These are phyloP conservation scores for Cymbopogon citratus DNA, from an alignment of 176 grass and related monocot species.

Conservation along the genomic window DNA sequence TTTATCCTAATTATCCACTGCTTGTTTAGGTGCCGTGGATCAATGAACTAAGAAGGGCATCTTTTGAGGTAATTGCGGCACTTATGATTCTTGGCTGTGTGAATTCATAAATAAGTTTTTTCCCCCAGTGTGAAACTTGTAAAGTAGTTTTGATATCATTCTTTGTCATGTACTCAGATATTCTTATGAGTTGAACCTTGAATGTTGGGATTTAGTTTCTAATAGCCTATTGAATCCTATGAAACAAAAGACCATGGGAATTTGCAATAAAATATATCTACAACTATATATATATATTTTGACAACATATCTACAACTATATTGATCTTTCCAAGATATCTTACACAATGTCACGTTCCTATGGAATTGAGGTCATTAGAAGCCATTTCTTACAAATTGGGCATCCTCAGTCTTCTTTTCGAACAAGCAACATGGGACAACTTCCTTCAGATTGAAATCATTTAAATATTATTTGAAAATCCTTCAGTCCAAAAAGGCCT, in stretches of 20 bases:
- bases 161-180: neutral
- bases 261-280: neutral
- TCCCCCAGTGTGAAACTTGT: neutral
- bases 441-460: neutral
- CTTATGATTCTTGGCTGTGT: neutral
- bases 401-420: neutral
- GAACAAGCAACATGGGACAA: neutral
- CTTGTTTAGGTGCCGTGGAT: constrained; percentile 87
- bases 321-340: neutral
- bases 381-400: neutral
- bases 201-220: neutral
- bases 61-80: constrained; percentile 15
- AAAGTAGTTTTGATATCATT: constrained; percentile 6
- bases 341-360: neutral
- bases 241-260: neutral
- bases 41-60: constrained; percentile 75
- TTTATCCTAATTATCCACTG: constrained; percentile 18
- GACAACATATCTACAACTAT: neutral
- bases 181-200: neutral
- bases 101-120: neutral
- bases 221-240: neutral
- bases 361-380: neutral
- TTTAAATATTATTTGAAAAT: neutral
- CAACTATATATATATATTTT: no score
- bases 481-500: neutral